Conservation (phyloP, 176 grass and related monocot species). For the maize (Zea mays) region DNA sequence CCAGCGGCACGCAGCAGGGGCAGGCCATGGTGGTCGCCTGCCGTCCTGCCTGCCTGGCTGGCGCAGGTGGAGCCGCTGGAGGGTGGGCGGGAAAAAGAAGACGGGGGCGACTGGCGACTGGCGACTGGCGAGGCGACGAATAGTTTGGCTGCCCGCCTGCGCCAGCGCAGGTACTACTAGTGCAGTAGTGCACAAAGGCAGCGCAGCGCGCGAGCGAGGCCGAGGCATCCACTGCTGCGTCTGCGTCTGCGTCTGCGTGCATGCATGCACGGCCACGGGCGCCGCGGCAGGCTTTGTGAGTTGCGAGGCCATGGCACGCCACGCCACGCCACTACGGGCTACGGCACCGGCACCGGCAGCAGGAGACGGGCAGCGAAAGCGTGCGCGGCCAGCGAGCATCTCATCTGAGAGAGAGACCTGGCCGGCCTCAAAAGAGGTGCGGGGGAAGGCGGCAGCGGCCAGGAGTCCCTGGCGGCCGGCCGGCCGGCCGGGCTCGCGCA, state of each 20-base stretch:
- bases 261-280: slow-evolving; percentile 9
- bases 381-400: not conserved
- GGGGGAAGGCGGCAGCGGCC: not conserved
- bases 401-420: not conserved
- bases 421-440: slow-evolving; percentile 21
- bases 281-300: not conserved
- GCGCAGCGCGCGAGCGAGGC: too few species aligned
- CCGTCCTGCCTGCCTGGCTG: not conserved
- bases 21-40: not conserved
- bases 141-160: not conserved
- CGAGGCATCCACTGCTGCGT: not conserved
- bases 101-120: too few species aligned
- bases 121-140: not conserved
- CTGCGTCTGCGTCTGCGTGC: not conserved
- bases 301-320: not conserved
- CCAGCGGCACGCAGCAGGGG: not conserved
- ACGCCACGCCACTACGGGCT: not conserved
- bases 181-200: not conserved
- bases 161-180: not conserved
- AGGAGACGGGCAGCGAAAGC: not conserved
- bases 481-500: slow-evolving; percentile 3
- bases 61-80: not conserved
- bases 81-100: not conserved
- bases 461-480: not conserved
- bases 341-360: too few species aligned